These are phyloP conservation scores for Shiraia bambusicola DNA, from an alignment of 2,329 filamentous ascomycete genomes.

Conservation along the genomic window DNA sequence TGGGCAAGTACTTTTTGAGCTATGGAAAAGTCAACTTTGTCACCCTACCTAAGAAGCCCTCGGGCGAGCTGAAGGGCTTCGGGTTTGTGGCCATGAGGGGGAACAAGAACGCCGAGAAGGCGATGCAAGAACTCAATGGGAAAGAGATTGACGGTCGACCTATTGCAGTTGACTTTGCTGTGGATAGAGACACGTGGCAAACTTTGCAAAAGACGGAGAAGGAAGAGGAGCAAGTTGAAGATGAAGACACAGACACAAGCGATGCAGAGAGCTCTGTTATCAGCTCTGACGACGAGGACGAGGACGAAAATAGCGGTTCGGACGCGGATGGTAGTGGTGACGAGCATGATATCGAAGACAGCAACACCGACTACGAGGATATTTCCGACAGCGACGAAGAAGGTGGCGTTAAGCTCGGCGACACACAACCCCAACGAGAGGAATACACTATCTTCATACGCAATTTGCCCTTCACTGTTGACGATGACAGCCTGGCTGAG, in stretches of 20 bases:
- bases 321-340: conserved; percentile 37
- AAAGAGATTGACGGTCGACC: conserved; percentile 85
- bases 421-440: conserved; percentile 55
- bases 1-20: conserved; percentile 76
- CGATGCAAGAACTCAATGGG: conserved; percentile 81
- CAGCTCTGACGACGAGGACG: conserved; percentile 44
- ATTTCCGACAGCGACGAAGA: conserved; percentile 47
- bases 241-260: conserved; percentile 43
- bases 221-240: conserved; percentile 42
- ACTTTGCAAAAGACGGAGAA: conserved; percentile 52
- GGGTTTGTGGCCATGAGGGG: conserved; percentile 89
- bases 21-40: conserved; percentile 91
- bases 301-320: conserved; percentile 26
- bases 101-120: conserved; percentile 86
- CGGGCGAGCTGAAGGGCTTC: conserved; percentile 73
- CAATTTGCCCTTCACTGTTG: conserved; percentile 86
- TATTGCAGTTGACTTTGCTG: conserved; percentile 94
- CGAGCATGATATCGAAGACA: conserved; percentile 44
- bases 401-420: conserved; percentile 30
- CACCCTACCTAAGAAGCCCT: conserved; percentile 76
- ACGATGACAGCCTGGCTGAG: conserved; percentile 76
- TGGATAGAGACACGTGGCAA: conserved; percentile 86
- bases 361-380: conserved; percentile 43
- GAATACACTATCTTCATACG: conserved; percentile 85
- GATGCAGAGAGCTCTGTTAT: conserved; percentile 42